Base-by-base conservation (phyloP, 2,329 filamentous ascomycete species). In the Macrophomina pseudophaseolina region DNA sequence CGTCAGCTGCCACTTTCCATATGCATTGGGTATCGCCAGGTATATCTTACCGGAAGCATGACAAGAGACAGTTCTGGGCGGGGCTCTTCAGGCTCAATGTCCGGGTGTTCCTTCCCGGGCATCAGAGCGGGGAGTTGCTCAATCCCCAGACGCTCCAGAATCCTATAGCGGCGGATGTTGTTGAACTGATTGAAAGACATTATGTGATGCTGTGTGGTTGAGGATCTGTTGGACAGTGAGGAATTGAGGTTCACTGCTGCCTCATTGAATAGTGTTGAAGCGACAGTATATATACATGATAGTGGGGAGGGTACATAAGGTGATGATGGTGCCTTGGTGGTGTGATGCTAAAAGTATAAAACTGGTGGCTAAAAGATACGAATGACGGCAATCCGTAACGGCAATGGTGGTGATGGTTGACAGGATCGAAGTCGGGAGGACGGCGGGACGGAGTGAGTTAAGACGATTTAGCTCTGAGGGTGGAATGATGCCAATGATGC, bases 1-100 rank as follows among this genome's bases (percentile, higher is more conserved):
- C 12, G 49, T 68, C 62, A 68, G 62, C 32, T 4, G 48, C 30
- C 30, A 35, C 23, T 23, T 23, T 23, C 23, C 23, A 12, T 12
- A 35, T 23, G 23, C 5, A 16, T 42, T 42, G 23, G 23, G 23
- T 23, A 23, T 11, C 1, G 38, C 35, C 16, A 12, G 11, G 8
- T 16, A 35, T 40, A n/a, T 72, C 75, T 33, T 64, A 78, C 76
- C 11, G 77, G 77, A 71, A 78, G 73, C 23, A 72, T 76, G 32
- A 68, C 75, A 18, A 77, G 72, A 33, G 74, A 76, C 16, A 74
- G 72, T 30, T 68, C 68, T 32, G 74, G 32, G 28, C 53, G 46
- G 14, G 32, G 65, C 53, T 59, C 52, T 33, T 67, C 51, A 23
- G 51, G 52, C 33, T 67, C 66, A 30, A 59, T 33, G 44, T 64